phyloP scores from a whole-genome alignment of 352 stramenopile genomes.

The Phytophthora aleatoria region DNA sequence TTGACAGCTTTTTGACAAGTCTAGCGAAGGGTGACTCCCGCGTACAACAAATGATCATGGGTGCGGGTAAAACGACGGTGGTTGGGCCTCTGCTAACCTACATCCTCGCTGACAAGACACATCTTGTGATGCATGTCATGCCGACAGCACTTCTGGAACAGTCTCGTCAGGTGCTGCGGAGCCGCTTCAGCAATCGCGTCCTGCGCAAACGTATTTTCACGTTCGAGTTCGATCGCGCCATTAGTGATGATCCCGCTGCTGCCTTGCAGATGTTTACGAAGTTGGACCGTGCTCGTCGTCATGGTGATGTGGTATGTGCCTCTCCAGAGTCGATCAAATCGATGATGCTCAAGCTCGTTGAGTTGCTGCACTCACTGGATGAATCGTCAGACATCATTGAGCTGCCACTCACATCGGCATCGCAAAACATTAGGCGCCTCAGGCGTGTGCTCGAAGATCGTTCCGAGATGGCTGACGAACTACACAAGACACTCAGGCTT shows the following conservation, averaged over 20 bases:
- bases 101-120: slow-evolving; percentile 96
- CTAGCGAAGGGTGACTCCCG: slow-evolving; percentile 73
- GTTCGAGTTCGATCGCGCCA: slow-evolving; percentile 97
- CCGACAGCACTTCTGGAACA: slow-evolving; percentile 98
- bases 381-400: slow-evolving; percentile 79
- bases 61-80: slow-evolving; percentile 99
- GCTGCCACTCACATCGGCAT: slow-evolving; percentile 56
- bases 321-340: slow-evolving; percentile 99
- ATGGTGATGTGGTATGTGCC: slow-evolving; percentile 97
- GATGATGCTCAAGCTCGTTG: slow-evolving; percentile 99
- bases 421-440: slow-evolving; percentile 76
- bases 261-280: slow-evolving; percentile 79
- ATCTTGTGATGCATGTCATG: slow-evolving; percentile 97
- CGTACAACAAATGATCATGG: slow-evolving; percentile 99
- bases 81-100: slow-evolving; percentile 98
- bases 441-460: slow-evolving; percentile 73
- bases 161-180: slow-evolving; percentile 96
- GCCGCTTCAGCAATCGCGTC: slow-evolving; percentile 97
- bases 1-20: slow-evolving; percentile 97
- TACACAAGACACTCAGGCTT: slow-evolving; percentile 87
- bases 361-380: slow-evolving; percentile 91
- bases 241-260: slow-evolving; percentile 74
- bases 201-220: slow-evolving; percentile 99
- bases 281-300: slow-evolving; percentile 89
- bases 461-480: slow-evolving; percentile 91